Evolutionary conservation across 441 rosid genomes (phyloP), one percentile per base, ranked within the genome.

Genomic region (Corymbia citriodora): DNA sequence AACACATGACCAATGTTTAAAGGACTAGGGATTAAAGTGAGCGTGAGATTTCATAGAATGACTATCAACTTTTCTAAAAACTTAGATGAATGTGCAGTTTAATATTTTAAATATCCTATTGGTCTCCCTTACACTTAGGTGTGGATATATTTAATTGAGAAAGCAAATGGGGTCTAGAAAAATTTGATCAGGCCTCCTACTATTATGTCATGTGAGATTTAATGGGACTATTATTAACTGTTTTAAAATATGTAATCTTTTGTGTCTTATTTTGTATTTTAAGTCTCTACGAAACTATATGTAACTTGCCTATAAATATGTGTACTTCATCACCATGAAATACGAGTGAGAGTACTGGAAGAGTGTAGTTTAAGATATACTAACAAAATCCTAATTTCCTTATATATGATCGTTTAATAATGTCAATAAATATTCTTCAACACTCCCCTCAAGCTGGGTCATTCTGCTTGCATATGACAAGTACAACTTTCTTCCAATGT

Each of bases 151-250:
- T 25, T 59, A 59, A 59, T 25, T 59, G 65, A 29, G 25, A 59
- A 40, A 40, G 6, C 45, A 40, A 40, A 40, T 40, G 45, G 45
- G 45, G 45, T 40, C 45, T 40, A 4, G 45, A 40, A 40, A 40
- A 40, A 40, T 40, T 40, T 40, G 45, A 4, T 59, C 25, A 59
- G 65, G 1, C 25, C 25, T 59, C 13, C 10, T 59, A 4, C 7
- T 25, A 12, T 59, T 9, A 59, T 10, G 25, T 2, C 14, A 4
- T 59, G 65, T 59, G 29, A 59, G 65, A 59, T 59, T 59, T 59
- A 25, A 29, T 59, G 5, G 3, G n/a, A 23, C 1, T 12, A 59
- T 7, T 29, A 4, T 0, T 59, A 2, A 59, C 7, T 2, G n/a
- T 59, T 59, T 14, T 59, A 59, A 59, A 59, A 59, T 59, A 59